phyloP scores from a whole-genome alignment of 23 red algal genomes.

The Gracilaria gracilis region DNA sequence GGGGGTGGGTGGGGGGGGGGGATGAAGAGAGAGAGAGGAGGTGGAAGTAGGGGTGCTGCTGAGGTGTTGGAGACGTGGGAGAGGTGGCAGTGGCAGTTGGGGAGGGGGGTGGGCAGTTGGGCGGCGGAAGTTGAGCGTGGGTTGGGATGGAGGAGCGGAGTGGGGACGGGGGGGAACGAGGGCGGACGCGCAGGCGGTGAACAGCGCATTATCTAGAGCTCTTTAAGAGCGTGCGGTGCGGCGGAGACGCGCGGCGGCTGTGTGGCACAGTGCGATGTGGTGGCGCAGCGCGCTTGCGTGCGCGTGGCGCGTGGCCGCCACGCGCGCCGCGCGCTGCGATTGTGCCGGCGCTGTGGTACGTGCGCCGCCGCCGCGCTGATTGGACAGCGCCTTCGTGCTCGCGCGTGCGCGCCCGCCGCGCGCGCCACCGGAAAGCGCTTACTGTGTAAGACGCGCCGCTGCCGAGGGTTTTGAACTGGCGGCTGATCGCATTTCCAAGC shows the following conservation, averaged over 20 bases:
- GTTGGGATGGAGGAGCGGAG: neutral
- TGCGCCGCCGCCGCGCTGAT: neutral
- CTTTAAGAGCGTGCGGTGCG: neutral
- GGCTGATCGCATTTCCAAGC: neutral
- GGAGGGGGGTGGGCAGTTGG: neutral
- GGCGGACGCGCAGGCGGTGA: no score
- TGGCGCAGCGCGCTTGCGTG: neutral
- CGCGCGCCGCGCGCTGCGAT: neutral
- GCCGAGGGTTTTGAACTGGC: constrained; percentile 12
- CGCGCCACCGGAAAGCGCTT: neutral
- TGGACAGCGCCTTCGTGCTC: neutral
- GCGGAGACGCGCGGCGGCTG: neutral
- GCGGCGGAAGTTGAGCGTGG: neutral
- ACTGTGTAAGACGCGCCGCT: neutral
- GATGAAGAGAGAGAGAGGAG: constrained; percentile 3
- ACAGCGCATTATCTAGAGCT: no score
- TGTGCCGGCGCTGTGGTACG: constrained; percentile 13
- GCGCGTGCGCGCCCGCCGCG: neutral
- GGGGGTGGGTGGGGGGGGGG: neutral
- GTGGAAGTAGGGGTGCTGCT: constrained; percentile 3
- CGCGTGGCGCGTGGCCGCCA: neutral
- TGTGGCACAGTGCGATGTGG: no score
- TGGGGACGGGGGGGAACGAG: no score
- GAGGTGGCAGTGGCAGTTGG: neutral
- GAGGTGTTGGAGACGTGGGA: neutral